Evolutionary conservation across 2,329 filamentous ascomycete genomes (phyloP), one percentile per base, ranked within the genome.

Genomic region (Hansfordia pulvinata): DNA sequence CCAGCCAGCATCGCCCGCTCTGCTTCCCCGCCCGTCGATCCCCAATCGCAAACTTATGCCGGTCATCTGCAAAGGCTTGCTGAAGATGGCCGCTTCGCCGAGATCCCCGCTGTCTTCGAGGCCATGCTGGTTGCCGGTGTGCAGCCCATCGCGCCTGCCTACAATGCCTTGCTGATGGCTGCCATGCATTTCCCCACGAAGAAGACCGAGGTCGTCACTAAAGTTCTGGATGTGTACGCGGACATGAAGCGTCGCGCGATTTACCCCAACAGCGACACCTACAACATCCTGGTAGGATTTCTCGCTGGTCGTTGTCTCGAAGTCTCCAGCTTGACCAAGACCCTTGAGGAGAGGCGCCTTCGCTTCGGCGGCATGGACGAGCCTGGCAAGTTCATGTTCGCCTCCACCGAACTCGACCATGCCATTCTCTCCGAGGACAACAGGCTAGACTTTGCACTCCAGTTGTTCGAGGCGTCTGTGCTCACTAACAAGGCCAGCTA

Each of bases 171-270:
- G 23, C 61, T 98, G 22, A 66, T 76, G 41, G 83, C 90, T 5
- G 85, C 85, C 10, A 83, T 94, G 34, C 69, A 83, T 39, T 68
- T 94, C 11, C 82, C 86, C 6, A 63, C 65, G 14, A 76, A 82
- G 50, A 80, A 76, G 52, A 78, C 79, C 28, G 80, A 92, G 55
- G 74, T 90, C 27, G 82, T 93, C 10, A 78, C 84, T 34, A 93
- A 93, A 58, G 85, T 84, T 5, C 66, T 96, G 27, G 86, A 93
- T 56, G 81, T 98, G 27, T 98, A 96, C 52, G 79, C 85, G 10
- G 86, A 96, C 49, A 96, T 98, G 90, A 73, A 93, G 40, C 75
- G 78, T 37, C 79, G 86, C 37, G 78, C 77, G 40, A 76, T 96
- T 14, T 58, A 69, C 12, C 86, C 88, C 6, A 78, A 94, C 48